Evolutionary conservation across 192 early-diverging fungal species (phyloP).

Genomic region (Piromyces finnis): DNA sequence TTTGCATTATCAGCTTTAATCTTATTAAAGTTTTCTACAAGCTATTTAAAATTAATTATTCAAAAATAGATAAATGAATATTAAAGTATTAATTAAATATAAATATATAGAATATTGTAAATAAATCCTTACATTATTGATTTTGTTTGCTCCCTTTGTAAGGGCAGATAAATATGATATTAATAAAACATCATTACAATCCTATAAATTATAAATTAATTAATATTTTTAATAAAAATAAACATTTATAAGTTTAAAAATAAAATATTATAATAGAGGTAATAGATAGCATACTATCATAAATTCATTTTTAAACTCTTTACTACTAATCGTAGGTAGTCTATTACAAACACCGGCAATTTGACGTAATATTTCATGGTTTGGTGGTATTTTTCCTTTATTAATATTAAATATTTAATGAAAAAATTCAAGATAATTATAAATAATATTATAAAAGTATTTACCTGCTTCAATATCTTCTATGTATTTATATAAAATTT

Average conservation of each 20-base stretch:
- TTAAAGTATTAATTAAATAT: no score
- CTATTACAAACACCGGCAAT: conserved; percentile 54
- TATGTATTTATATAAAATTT: conserved; percentile 52
- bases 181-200: conserved; percentile 66
- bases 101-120: no score
- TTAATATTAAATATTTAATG: background rate
- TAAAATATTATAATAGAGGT: background rate
- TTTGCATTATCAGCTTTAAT: no score
- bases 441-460: background rate
- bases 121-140: conserved; percentile 31
- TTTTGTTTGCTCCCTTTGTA: conserved; percentile 49
- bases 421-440: background rate
- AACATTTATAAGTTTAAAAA: no score
- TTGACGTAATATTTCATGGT: conserved; percentile 60
- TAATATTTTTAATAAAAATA: no score
- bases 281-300: conserved; percentile 27
- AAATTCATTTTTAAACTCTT: conserved; percentile 55
- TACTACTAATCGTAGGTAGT: conserved; percentile 44
- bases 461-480: conserved; percentile 46
- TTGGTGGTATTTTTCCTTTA: conserved; percentile 30
- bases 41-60: no score
- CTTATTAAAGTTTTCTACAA: no score
- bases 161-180: conserved; percentile 54
- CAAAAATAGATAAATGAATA: no score
- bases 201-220: conserved; percentile 16